A percentile compares a stretch with the other conserved stretches of the same genome.
These are phyloP conservation scores for Parasitella parasitica DNA, from an alignment of 371 early-diverging fungal species.

Conservation along the genomic window DNA sequence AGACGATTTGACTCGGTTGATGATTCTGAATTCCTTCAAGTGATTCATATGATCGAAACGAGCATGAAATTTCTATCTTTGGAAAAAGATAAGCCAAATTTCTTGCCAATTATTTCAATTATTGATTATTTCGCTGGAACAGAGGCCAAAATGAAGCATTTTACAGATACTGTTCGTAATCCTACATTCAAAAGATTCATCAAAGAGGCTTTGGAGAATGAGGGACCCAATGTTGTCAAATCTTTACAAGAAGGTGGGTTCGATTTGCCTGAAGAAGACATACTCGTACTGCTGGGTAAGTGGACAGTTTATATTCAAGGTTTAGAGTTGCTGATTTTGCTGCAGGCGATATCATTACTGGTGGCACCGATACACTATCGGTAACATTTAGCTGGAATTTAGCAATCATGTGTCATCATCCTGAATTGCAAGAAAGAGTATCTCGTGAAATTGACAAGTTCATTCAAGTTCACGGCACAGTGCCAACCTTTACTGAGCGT, in stretches of 20 bases:
- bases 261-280: not conserved
- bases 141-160: not conserved
- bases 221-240: conserved; percentile 9
- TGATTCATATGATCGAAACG: not conserved
- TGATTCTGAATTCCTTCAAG: conserved; percentile 5
- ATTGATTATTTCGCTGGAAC: conserved; percentile 3
- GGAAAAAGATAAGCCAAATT: conserved; percentile 6
- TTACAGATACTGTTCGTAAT: not conserved
- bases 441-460: conserved; percentile 16
- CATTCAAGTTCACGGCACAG: not conserved
- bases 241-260: not conserved
- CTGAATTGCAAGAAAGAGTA: conserved; percentile 6
- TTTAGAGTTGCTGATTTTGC: not conserved
- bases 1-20: not conserved
- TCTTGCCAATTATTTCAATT: not conserved
- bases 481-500: conserved; percentile 15
- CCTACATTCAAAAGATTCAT: not conserved
- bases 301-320: too few relatives aligned
- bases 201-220: not conserved
- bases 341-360: conserved; percentile 16
- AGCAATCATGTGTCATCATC: conserved; percentile 13
- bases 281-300: conserved; percentile 2
- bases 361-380: conserved; percentile 15
- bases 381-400: conserved; percentile 7
- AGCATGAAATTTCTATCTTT: not conserved